Percentiles rank a stretch among this genome's conserved stretches.
Evolutionary conservation across 352 stramenopile genomes (phyloP).

Genomic region (Phytopythium sindhum): DNA sequence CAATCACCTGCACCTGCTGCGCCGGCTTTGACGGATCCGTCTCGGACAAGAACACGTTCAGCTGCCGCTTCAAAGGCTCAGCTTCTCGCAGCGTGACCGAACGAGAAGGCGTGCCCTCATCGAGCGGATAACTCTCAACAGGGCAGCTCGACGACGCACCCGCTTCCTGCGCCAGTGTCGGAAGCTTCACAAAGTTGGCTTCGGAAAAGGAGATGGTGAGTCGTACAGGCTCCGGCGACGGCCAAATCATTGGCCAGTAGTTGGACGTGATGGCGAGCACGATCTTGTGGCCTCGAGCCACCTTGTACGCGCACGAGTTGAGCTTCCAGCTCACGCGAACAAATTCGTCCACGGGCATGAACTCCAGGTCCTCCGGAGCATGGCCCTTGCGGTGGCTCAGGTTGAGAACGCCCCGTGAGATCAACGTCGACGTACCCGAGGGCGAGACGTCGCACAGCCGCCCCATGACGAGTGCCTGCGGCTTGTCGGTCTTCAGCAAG

Average conservation of each 20-base stretch:
- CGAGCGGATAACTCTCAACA: slow-evolving; percentile 30
- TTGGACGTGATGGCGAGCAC: slow-evolving; percentile 35
- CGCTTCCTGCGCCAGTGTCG: slow-evolving; percentile 16
- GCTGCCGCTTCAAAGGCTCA: slow-evolving; percentile 22
- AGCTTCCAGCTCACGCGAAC: slow-evolving; percentile 31
- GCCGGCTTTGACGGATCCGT: slow-evolving; percentile 21
- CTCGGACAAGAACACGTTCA: slow-evolving; percentile 36
- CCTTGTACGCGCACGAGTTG: slow-evolving; percentile 41
- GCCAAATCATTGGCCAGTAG: slow-evolving; percentile 55
- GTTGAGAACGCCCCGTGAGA: slow-evolving; percentile 42
- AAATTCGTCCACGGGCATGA: slow-evolving; percentile 27
- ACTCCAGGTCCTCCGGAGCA: slow-evolving; percentile 20
- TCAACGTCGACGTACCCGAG: slow-evolving; percentile 35
- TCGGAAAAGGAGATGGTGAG: slow-evolving; percentile 28
- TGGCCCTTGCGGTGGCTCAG: slow-evolving; percentile 40
- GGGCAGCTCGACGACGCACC: slow-evolving; percentile 13
- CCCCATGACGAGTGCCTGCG: slow-evolving; percentile 34
- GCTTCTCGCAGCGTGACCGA: slow-evolving; percentile 34
- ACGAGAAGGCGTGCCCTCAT: slow-evolving; percentile 22
- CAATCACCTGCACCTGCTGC: slow-evolving; percentile 30
- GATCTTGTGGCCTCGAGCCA: slow-evolving; percentile 27
- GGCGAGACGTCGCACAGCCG: slow-evolving; percentile 43
- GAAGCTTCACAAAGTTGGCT: slow-evolving; percentile 31
- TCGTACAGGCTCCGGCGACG: slow-evolving; percentile 33
- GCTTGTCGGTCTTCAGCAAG: slow-evolving; percentile 29